Base-by-base conservation (phyloP, 2,329 filamentous ascomycete species). In the Chalaropsis ovoidea region DNA sequence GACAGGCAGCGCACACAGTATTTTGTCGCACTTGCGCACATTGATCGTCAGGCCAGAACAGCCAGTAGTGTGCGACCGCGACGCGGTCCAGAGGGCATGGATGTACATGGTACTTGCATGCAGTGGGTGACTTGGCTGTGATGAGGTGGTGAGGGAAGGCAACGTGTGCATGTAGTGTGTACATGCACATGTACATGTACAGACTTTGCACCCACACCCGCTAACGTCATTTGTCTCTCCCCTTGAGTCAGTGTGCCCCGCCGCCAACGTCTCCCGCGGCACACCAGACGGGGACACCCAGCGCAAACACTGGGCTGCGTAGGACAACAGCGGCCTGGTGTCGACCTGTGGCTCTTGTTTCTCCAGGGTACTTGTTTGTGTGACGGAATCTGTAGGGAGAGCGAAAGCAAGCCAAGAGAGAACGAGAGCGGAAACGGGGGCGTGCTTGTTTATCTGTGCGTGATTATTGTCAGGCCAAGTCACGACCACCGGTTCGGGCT, bases 171-270 rank as follows among this genome's bases (percentile, higher is more conserved):
- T 39, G 35, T 39, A 39, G 35, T 39, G 8, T 39, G 35, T 39
- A 10, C 35, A 39, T 39, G 1, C 35, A 39, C 8, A 39, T 39
- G 35, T 39, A 39, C 35, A 39, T 39, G 35, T 39, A 39, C 8
- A 39, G 35, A 39, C 35, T 39, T 39, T 39, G 35, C 35, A 39
- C 5, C 31, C 35, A 39, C 35, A 10, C 47, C 24, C 2, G 8
- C 31, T 39, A 35, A 58, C 54, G 54, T 58, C 54, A 58, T 58
- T 58, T 58, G 54, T 58, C 31, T 58, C 54, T 58, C 54, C 11
- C n/a, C 54, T n/a, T 58, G 54, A 58, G 24, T 58, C 31, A n/a
- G 31, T 58, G 15, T 58, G 10, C 8, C 54, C 31, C 15, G 17
- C 47, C 47, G 47, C n/a, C 15, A 22, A 15, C 13, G 42, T 43